Conservation (phyloP, 2,329 filamentous ascomycete genomes). For the Apiospora phragmitis region DNA sequence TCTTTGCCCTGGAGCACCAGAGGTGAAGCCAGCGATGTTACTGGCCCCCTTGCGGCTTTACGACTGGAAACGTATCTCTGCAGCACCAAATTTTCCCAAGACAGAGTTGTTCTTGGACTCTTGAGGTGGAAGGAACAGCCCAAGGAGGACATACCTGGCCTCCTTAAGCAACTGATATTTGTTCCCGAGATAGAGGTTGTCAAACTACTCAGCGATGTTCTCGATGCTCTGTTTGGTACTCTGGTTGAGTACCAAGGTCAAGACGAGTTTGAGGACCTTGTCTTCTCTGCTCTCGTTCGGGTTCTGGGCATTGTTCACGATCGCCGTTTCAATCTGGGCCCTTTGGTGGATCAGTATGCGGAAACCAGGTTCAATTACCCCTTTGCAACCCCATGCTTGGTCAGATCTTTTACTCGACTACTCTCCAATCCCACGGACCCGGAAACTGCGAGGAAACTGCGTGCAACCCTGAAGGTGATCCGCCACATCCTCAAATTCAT, state of each 20-base stretch:
- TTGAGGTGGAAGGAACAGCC: constrained; percentile 82
- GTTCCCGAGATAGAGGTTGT: constrained; percentile 98
- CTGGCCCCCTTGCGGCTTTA: constrained; percentile 78
- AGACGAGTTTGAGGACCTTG: constrained; percentile 87
- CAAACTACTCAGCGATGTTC: constrained; percentile 85
- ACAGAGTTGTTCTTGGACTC: constrained; percentile 80
- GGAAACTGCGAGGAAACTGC: constrained; percentile 78
- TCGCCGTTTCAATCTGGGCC: constrained; percentile 86
- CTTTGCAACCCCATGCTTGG: constrained; percentile 83
- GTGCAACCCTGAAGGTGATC: constrained; percentile 93
- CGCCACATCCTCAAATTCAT: constrained; percentile 94
- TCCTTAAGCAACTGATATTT: constrained; percentile 84
- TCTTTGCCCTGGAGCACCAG: constrained; percentile 76
- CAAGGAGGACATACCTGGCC: constrained; percentile 68
- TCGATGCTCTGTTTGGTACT: constrained; percentile 89
- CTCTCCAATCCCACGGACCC: constrained; percentile 81
- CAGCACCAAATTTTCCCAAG: constrained; percentile 93
- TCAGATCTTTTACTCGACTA: constrained; percentile 82
- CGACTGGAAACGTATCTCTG: constrained; percentile 83
- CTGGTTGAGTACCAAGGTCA: constrained; percentile 88
- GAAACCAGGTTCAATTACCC: constrained; percentile 90
- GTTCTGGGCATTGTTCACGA: constrained; percentile 94
- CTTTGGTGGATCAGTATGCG: constrained; percentile 88
- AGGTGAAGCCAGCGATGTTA: constrained; percentile 71
- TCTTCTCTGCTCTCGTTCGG: constrained; percentile 87